Evolutionary conservation across 495 filamentous ascomycete species (phyloP).

Genomic region (Penicillium silybi): DNA sequence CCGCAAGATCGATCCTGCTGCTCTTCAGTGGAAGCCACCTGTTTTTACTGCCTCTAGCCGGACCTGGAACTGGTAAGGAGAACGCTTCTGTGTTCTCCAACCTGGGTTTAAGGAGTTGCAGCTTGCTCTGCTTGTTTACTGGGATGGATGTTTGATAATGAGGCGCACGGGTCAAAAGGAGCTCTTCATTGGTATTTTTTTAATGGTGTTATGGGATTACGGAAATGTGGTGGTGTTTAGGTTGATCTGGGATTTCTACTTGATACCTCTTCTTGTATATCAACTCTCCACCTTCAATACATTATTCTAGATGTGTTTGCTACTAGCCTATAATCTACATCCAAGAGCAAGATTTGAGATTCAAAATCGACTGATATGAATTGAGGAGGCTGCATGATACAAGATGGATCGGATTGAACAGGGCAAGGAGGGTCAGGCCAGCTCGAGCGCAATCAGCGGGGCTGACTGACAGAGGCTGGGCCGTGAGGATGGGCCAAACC

Average conservation of each 20-base stretch:
- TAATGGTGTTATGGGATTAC: constrained; percentile 4
- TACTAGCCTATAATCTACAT: background rate
- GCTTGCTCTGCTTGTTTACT: background rate
- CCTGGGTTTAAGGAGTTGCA: background rate
- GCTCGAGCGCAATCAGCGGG: background rate
- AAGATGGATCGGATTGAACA: background rate
- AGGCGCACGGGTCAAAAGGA: background rate
- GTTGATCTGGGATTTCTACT: background rate
- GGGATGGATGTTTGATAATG: background rate
- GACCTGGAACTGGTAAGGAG: constrained; percentile 88
- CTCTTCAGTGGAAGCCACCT: constrained; percentile 91
- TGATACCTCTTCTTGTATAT: constrained; percentile 4
- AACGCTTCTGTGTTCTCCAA: constrained; percentile 9
- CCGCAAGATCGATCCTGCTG: constrained; percentile 70
- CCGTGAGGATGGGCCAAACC: background rate
- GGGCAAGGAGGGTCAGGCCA: background rate
- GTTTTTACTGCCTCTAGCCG: constrained; percentile 83
- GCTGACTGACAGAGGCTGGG: background rate
- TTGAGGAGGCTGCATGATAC: constrained; percentile 10
- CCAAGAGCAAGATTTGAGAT: background rate
- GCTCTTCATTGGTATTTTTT: background rate
- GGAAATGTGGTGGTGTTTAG: background rate
- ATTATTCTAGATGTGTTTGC: background rate
- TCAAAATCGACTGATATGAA: constrained; percentile 1
- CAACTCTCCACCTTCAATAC: background rate